Evolutionary conservation across 2,329 filamentous ascomycete genomes (phyloP).

Genomic region (Neurospora sp.): DNA sequence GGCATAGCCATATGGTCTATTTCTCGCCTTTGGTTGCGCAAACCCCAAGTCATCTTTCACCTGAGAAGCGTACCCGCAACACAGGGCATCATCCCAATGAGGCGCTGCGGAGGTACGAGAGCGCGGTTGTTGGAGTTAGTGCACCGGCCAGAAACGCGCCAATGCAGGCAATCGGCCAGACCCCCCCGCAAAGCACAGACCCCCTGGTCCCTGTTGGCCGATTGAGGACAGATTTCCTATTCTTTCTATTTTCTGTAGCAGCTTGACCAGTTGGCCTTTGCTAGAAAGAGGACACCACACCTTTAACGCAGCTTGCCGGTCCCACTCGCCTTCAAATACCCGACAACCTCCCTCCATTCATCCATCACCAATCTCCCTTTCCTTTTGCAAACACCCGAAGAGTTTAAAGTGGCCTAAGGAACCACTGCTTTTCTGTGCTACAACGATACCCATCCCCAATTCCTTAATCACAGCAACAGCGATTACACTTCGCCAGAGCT

Average conservation of each 20-base stretch:
- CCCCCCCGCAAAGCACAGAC: not conserved
- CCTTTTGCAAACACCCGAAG: slow-evolving; percentile 8
- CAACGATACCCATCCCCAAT: not conserved
- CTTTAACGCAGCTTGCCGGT: not conserved
- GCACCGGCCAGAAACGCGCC: not conserved
- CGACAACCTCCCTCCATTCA: not conserved
- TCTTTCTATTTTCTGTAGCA: slow-evolving; percentile 4
- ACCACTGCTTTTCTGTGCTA: not conserved
- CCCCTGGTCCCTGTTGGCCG: slow-evolving; percentile 1
- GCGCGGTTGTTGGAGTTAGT: not conserved
- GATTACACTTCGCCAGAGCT: slow-evolving; percentile 10
- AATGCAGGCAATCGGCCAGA: not conserved
- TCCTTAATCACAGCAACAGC: not conserved
- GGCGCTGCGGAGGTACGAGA: not conserved
- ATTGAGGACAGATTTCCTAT: slow-evolving; percentile 20
- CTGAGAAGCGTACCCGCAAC: not conserved
- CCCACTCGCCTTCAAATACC: not conserved
- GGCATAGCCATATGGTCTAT: not conserved
- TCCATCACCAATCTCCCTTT: not conserved
- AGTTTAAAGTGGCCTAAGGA: not conserved
- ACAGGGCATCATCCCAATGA: not conserved
- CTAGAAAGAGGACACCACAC: not conserved
- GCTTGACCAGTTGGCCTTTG: not conserved
- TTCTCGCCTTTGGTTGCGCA: not conserved
- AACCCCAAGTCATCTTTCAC: too few species aligned